Percentiles rank a stretch among this genome's conserved stretches.
phyloP scores from a whole-genome alignment of 129 eudicot species.

The Flaveria sonorensis region DNA sequence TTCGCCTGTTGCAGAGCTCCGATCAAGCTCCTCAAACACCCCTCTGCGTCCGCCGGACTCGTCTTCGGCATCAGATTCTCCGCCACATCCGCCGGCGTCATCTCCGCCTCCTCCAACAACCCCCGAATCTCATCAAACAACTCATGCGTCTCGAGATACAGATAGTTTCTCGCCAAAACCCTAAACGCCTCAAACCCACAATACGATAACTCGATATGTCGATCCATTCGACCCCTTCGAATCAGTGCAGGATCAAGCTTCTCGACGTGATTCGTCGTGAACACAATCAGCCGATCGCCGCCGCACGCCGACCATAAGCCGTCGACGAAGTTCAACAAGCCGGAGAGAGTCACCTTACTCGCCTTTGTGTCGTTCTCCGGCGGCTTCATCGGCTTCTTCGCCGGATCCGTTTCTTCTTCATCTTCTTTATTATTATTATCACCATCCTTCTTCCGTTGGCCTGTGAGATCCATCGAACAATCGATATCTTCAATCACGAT shows the following conservation, averaged over 20 bases:
- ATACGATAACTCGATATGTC: constrained; percentile 36
- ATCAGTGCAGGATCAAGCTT: constrained; percentile 42
- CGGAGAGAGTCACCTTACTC: constrained; percentile 40
- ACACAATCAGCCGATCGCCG: constrained; percentile 37
- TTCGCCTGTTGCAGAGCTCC: constrained; percentile 33
- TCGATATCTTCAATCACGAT: constrained; percentile 47
- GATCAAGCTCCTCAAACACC: constrained; percentile 33
- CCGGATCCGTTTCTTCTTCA: constrained; percentile 4
- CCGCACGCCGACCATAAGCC: constrained; percentile 46
- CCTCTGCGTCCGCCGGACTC: constrained; percentile 15
- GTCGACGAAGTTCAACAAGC: constrained; percentile 37
- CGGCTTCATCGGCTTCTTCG: constrained; percentile 19
- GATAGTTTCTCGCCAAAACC: constrained; percentile 38
- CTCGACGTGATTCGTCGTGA: constrained; percentile 39
- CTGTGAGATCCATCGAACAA: constrained; percentile 44
- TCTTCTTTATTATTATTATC: constrained; percentile 10
- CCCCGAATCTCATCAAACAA: constrained; percentile 24
- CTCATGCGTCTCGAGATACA: constrained; percentile 29
- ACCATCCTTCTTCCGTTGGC: constrained; percentile 31
- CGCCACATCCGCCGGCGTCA: constrained; percentile 46
- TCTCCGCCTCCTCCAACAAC: constrained; percentile 28
- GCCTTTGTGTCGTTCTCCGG: constrained; percentile 24
- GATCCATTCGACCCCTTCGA: constrained; percentile 41
- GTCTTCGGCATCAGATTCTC: constrained; percentile 46
- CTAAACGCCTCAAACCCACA: constrained; percentile 40